Conservation (phyloP, 139 green algal genomes). For the Desmodesmus armatus region DNA sequence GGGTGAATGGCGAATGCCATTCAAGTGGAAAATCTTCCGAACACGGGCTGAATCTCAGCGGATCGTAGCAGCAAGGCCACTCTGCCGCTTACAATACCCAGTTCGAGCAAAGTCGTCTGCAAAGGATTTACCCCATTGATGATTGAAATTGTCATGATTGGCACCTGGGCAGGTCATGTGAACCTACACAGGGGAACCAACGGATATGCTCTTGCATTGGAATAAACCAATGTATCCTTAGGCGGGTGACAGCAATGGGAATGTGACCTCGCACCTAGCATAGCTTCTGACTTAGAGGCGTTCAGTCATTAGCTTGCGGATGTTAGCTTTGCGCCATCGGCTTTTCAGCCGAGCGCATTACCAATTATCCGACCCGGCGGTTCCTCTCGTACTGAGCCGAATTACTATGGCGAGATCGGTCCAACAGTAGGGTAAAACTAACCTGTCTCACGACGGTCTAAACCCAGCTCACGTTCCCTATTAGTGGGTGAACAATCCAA, state of each 20-base stretch:
- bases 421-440: constrained; percentile 84
- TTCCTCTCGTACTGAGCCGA: too few species aligned
- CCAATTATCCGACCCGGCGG: too few species aligned
- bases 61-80: constrained; percentile 90
- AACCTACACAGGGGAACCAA: constrained; percentile 56
- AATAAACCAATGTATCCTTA: constrained; percentile 73
- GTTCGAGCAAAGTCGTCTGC: constrained; percentile 89
- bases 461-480: too few species aligned
- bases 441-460: too few species aligned
- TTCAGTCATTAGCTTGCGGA: constrained; percentile 88
- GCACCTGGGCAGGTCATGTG: constrained; percentile 54
- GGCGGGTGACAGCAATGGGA: constrained; percentile 66
- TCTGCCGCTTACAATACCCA: constrained; percentile 90
- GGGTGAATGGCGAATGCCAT: constrained; percentile 38
- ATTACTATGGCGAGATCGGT: constrained; percentile 74
- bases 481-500: too few species aligned
- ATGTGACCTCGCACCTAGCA: constrained; percentile 59
- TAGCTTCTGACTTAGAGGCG: too few species aligned
- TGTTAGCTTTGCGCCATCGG: too few species aligned
- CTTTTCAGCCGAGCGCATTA: too few species aligned
- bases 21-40: constrained; percentile 67
- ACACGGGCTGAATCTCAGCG: constrained; percentile 84
- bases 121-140: constrained; percentile 87
- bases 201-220: constrained; percentile 75
- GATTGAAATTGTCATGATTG: constrained; percentile 76